Percentiles rank a stretch among this genome's conserved stretches.
Conservation (phyloP, 306 rosid species). For the Acacia crassicarpa region DNA sequence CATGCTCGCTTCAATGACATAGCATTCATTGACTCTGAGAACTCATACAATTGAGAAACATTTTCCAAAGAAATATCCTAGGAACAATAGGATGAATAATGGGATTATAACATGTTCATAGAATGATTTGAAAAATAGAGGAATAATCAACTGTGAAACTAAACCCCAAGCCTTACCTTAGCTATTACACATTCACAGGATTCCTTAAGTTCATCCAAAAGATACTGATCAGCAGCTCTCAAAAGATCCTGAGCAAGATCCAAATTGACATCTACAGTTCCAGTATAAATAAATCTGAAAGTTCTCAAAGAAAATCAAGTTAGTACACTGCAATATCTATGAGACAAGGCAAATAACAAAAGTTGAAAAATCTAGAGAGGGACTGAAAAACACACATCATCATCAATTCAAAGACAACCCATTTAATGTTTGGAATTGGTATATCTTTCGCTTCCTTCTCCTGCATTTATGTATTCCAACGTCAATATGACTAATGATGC, state of each 20-base stretch:
- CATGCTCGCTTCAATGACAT: constrained; percentile 52
- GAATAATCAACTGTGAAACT: neutral
- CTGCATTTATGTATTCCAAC: constrained; percentile 27
- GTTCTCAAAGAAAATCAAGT: constrained; percentile 13
- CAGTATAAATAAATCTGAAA: constrained; percentile 69
- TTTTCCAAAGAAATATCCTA: constrained; percentile 60
- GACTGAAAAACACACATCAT: constrained; percentile 56
- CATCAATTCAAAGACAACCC: constrained; percentile 88
- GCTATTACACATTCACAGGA: constrained; percentile 58
- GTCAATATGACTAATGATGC: constrained; percentile 9
- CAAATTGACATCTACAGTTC: constrained; percentile 48
- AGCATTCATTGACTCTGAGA: constrained; percentile 65
- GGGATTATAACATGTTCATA: constrained; percentile 4
- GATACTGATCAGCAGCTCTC: constrained; percentile 75
- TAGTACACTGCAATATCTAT: neutral
- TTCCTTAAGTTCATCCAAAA: constrained; percentile 64
- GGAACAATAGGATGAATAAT: neutral
- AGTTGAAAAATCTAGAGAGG: neutral
- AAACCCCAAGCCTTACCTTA: constrained; percentile 48
- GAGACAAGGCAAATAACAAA: neutral
- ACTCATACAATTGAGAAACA: constrained; percentile 44
- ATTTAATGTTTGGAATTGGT: constrained; percentile 84
- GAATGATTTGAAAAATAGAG: neutral
- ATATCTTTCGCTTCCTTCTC: constrained; percentile 56
- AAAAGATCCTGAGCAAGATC: constrained; percentile 64